These are phyloP conservation scores for Alternaria arbusti DNA, from an alignment of 2,329 filamentous ascomycete genomes.

Conservation along the genomic window DNA sequence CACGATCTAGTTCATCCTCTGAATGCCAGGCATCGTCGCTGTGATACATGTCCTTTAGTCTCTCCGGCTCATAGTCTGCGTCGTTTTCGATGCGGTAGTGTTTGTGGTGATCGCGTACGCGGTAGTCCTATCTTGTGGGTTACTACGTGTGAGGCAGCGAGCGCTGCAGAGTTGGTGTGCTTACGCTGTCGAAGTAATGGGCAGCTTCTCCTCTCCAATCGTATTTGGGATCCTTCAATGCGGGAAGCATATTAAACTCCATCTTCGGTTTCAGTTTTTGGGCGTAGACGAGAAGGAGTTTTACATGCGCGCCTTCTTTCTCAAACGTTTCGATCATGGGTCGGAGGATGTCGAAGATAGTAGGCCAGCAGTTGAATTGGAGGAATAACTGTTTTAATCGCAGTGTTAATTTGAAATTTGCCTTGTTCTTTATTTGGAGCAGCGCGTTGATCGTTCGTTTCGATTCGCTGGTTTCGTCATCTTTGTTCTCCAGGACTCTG, in stretches of 20 bases:
- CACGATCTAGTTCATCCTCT: neutral
- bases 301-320: neutral
- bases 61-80: neutral
- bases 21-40: neutral
- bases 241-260: neutral
- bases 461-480: neutral
- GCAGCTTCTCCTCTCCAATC: neutral
- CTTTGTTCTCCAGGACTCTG: neutral
- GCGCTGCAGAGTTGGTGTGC: neutral
- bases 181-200: neutral
- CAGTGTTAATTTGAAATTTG: neutral
- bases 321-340: neutral
- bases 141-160: neutral
- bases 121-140: neutral
- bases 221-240: neutral
- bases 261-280: neutral
- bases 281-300: neutral
- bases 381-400: neutral
- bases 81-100: neutral
- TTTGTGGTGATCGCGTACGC: neutral
- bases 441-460: neutral
- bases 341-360: neutral
- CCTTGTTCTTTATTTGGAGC: neutral
- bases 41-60: neutral
- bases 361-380: neutral